Conservation (phyloP, 1,284 basidiomycete genomes). For the Volvariella surrecta region DNA sequence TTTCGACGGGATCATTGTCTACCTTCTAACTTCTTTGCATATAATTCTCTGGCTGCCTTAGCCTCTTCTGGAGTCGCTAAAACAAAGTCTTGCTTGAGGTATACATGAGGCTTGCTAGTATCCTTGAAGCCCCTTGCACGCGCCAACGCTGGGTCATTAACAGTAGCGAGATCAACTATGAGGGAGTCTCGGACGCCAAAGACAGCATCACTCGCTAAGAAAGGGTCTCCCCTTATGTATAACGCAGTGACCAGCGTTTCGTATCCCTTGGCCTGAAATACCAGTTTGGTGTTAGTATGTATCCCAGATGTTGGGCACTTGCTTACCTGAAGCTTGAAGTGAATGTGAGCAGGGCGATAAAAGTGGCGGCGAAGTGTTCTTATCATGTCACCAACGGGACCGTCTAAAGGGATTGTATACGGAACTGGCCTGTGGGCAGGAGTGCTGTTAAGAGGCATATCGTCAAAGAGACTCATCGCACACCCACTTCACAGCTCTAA, state of each 20-base stretch:
- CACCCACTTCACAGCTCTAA: conserved; percentile 59
- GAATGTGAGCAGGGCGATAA: conserved; percentile 69
- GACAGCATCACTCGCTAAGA: conserved; percentile 60
- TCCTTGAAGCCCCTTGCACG: conserved; percentile 49
- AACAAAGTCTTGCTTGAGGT: conserved; percentile 51
- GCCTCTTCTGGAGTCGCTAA: conserved; percentile 44
- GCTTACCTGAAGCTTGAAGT: conserved; percentile 55
- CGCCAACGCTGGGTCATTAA: conserved; percentile 42
- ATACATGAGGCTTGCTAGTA: conserved; percentile 41
- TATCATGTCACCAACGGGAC: conserved; percentile 66
- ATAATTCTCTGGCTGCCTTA: conserved; percentile 20
- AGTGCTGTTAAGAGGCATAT: neutral
- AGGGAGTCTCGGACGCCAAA: conserved; percentile 71
- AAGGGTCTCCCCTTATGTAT: conserved; percentile 67
- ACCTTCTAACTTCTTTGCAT: neutral
- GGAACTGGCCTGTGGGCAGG: conserved; percentile 41
- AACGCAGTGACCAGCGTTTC: conserved; percentile 68
- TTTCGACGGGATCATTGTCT: neutral
- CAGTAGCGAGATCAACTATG: conserved; percentile 28
- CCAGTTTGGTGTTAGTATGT: neutral
- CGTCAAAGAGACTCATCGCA: neutral
- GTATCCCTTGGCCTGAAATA: conserved; percentile 45
- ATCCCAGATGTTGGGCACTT: neutral
- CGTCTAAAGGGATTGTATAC: conserved; percentile 80
- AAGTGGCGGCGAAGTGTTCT: conserved; percentile 56